Base-by-base conservation (phyloP, 257 asterid genomes). In the Solanum dulcamara region DNA sequence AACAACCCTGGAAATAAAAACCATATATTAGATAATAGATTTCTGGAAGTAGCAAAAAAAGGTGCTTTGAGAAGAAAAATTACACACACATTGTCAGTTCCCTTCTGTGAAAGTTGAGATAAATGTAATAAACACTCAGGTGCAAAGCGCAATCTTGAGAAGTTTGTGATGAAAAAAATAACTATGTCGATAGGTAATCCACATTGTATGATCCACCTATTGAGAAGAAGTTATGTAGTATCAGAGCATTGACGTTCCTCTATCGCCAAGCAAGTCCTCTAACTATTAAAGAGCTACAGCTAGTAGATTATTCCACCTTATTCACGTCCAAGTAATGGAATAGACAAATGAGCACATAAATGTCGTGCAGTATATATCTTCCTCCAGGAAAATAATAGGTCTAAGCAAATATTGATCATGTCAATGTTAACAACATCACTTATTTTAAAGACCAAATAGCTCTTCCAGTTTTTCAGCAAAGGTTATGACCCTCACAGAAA, bases 1-100 rank as follows among this genome's bases (percentile, higher is more conserved):
- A 87, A 94, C 99, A 82, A 96, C 99, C 98, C 99, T 96, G 97
- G 81, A 85, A 87, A 91, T 59, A 88, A 86, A 30, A 85, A 26
- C 85, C 85, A 84, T 55, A 83, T 35, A 89, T 86, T 55, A 57
- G 84, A 26, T 42, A 88, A 26, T 26, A 75, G 2, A 44, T 75
- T 44, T 28, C 60, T 44, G 26, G 40, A 85, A 86, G 26, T 51
- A 33, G 40, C 68, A 26, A 84, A 67, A 40, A 12, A 48, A 40
- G 81, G 81, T 62, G 50, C 42, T 62, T 32, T 67, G 17, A 32
- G 42, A 67, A 67, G 24, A 10, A 66, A 32, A 7, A 30, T 66
- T 7, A 33, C 24, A 7, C 24, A 67, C 42, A 67, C 38, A 67
- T 66, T 1, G 38, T 26, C 60, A 75, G 60, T 44, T 15, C 38